These are phyloP conservation scores for Metschnikowia drakensbergensis DNA, from an alignment of 805 yeast genomes.

Conservation along the genomic window DNA sequence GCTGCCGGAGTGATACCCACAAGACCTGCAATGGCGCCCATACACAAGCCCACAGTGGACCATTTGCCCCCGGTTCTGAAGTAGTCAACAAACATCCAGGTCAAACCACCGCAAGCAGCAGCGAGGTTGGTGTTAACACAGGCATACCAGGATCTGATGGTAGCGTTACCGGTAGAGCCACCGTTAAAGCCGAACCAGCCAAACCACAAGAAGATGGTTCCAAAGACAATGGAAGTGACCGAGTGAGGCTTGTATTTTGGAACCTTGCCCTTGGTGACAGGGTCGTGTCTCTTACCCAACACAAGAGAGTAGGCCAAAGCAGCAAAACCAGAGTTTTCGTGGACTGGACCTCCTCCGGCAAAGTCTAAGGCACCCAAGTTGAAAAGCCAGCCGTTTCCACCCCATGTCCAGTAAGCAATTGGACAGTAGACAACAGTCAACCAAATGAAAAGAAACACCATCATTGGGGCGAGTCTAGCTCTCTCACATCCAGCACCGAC, in stretches of 20 bases:
- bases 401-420: constrained; percentile 98
- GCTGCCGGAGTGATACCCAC: constrained; percentile 98
- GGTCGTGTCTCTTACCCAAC: constrained; percentile 90
- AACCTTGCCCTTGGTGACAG: constrained; percentile 59
- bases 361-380: constrained; percentile 84
- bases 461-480: constrained; percentile 93
- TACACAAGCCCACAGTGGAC: constrained; percentile 92
- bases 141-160: constrained; percentile 93
- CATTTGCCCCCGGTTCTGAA: constrained; percentile 82
- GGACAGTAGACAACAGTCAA: constrained; percentile 95
- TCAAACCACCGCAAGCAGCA: constrained; percentile 87
- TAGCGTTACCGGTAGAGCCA: constrained; percentile 92
- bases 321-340: constrained; percentile 89
- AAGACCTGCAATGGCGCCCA: constrained; percentile 90
- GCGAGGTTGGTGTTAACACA: constrained; percentile 90
- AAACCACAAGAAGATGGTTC: constrained; percentile 93
- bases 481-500: constrained; percentile 98
- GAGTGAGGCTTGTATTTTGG: constrained; percentile 95
- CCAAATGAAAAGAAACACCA: constrained; percentile 92
- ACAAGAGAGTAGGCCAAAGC: constrained; percentile 91
- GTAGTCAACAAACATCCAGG: constrained; percentile 92
- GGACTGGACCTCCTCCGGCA: constrained; percentile 99
- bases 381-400: constrained; percentile 85
- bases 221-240: constrained; percentile 84
- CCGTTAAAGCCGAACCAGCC: constrained; percentile 99